Conservation (phyloP, 2,329 filamentous ascomycete genomes). For the Fusarium veterinarium region DNA sequence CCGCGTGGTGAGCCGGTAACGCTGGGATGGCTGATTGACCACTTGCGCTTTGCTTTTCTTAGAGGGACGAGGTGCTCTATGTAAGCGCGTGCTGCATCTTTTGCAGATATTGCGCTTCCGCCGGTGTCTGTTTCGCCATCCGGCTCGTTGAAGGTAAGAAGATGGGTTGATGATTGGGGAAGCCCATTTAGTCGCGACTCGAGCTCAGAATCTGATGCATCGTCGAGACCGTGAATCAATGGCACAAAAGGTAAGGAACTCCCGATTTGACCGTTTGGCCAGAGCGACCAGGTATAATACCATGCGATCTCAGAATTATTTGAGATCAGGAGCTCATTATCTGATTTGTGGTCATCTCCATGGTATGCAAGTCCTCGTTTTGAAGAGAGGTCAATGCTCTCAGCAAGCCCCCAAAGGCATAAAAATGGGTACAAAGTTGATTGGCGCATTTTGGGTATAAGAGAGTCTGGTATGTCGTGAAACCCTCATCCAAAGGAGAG, state of each 20-base stretch:
- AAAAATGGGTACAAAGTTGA: background rate
- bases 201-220: slow-evolving; percentile 46
- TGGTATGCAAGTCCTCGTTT: slow-evolving; percentile 43
- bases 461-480: background rate
- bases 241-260: slow-evolving; percentile 51
- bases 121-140: slow-evolving; percentile 54
- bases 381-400: slow-evolving; percentile 23
- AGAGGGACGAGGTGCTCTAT: slow-evolving; percentile 52
- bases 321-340: slow-evolving; percentile 52
- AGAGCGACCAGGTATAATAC: slow-evolving; percentile 58
- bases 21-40: slow-evolving; percentile 55
- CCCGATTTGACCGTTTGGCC: slow-evolving; percentile 42
- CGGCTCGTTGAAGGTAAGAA: slow-evolving; percentile 57
- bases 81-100: slow-evolving; percentile 54
- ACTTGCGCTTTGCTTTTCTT: slow-evolving; percentile 43
- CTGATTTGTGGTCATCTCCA: slow-evolving; percentile 44
- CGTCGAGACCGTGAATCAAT: slow-evolving; percentile 52
- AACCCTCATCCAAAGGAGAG: no score
- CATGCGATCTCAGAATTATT: slow-evolving; percentile 53
- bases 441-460: slow-evolving; percentile 16
- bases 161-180: slow-evolving; percentile 51
- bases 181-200: slow-evolving; percentile 43
- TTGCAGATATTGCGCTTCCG: slow-evolving; percentile 53
- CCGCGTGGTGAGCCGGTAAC: slow-evolving; percentile 55
- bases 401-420: background rate